Evolutionary conservation across 139 green algal species (phyloP), one percentile per base, ranked within the genome.

Genomic region (Choricystis sp.): DNA sequence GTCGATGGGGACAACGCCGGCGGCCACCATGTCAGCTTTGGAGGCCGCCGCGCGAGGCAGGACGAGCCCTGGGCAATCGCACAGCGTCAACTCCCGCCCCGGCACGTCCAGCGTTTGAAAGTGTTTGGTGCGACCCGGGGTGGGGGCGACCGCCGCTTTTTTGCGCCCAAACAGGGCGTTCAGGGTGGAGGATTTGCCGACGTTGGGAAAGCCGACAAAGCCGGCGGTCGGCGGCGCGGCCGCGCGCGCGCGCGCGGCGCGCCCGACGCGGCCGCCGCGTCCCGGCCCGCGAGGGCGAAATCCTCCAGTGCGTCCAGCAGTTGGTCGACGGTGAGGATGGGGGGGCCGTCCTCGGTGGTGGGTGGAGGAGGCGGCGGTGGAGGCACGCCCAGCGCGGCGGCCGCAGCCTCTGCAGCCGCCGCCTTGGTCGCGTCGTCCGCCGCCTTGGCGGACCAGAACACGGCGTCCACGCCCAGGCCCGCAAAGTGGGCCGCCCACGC

Each of bases 101-200:
- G 68, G 83, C 25, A 98, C 75, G 31, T 86, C 81, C 1, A 98
- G 81, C 26, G 92, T 99, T 80, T 97, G 92, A 67, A 99, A 99
- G 76, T 99, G 94, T 78, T 99, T 98, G 26, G 92, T 99, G 72
- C 97, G 98, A 68, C 92, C 92, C 0, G 92, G 92, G 3, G 93
- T 99, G 5, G 91, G 71, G 29, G 86, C 86, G 21, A 99, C 93
- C 0, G 84, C 84, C 1, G 92, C 96, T 73, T 95, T 96, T 69
- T 98, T 99, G 57, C 72, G 69, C 3, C 92, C 92, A 74, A 96
- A 91, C 21, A 99, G 73, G 1, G 92, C 94, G 68, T 99, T 99
- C 70, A 94, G 86, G 60, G 85, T 94, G 31, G 77, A 87, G 9
- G 79, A 88, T 74, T 94, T 94, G 49, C 92, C 92, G n/a, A 98